Base-by-base conservation (phyloP, 352 stramenopile genomes). In the Phytophthora cryptogea region DNA sequence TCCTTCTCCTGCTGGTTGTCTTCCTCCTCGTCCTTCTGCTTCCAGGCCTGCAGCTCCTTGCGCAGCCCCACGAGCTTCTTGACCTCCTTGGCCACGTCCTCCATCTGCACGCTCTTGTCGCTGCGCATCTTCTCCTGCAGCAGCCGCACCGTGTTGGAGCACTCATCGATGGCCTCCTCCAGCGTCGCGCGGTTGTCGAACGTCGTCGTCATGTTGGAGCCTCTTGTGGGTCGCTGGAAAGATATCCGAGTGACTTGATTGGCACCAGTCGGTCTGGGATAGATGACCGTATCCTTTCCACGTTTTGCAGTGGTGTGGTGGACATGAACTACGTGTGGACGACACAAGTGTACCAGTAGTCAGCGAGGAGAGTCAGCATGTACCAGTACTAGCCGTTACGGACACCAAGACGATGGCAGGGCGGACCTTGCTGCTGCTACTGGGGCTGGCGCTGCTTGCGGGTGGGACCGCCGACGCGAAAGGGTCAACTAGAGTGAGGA, bases 1-100 rank as follows among this genome's bases (percentile, higher is more conserved):
- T 76, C 50, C 20, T 62, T 44, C 4, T 76, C 51, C 45, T 72
- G 45, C 28, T 71, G 57, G 27, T 68, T 72, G 30, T 59, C 11
- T 17, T 68, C 37, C 32, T 70, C 37, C n/a, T 77, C 63, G 13
- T 78, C 60, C 44, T 72, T 59, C 28, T 68, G 49, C 35, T 71
- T 74, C 77, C 79, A 89, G 16, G 60, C 53, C 60, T 87, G 75
- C 51, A 90, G 70, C 65, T 90, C 72, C 67, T 90, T 92, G 63
- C 79, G 76, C 68, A 92, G 58, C 28, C 41, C 66, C 55, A 90
- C 68, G 53, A 92, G 73, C 49, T 58, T 54, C 57, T 78, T 75
- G n/a, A 92, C 62, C 61, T 90, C 74, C 57, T 72, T 62, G 8
- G 72, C 67, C 10, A 92, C 63, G 35, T 79, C 55, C 9, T 85